Evolutionary conservation across 2,329 filamentous ascomycete species (phyloP).

Genomic region (Tympanopsis confertula): DNA sequence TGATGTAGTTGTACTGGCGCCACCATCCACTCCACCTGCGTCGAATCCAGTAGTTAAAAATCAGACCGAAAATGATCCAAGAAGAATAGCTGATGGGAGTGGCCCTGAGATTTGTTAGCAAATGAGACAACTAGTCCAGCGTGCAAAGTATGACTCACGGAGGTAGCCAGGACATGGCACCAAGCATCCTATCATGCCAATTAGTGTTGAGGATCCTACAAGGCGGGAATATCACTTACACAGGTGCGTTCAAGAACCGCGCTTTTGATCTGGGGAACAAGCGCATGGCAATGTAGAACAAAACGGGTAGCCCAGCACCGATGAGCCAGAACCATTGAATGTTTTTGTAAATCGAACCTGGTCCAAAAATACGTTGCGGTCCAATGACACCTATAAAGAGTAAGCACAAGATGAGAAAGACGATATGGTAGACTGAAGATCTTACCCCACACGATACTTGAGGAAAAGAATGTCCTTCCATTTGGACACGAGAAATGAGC

Average conservation of each 20-base stretch:
- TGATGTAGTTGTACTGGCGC: constrained; percentile 42
- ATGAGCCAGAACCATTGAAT: constrained; percentile 5
- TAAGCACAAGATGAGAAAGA: not conserved
- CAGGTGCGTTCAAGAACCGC: too few species aligned
- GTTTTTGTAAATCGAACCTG: constrained; percentile 3
- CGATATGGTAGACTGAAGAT: not conserved
- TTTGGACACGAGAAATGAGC: too few species aligned
- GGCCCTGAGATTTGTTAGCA: too few species aligned
- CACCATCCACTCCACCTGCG: constrained; percentile 37
- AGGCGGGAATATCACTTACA: too few species aligned
- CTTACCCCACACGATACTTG: too few species aligned
- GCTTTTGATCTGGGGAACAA: constrained; percentile 17
- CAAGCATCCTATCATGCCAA: too few species aligned
- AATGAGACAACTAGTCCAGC: too few species aligned
- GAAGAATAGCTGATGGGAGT: constrained; percentile 34
- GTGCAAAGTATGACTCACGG: too few species aligned
- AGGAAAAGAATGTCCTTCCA: too few species aligned
- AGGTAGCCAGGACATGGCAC: too few species aligned
- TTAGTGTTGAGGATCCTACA: too few species aligned
- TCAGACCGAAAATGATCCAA: constrained; percentile 36
- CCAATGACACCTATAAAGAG: constrained; percentile 1
- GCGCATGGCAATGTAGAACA: constrained; percentile 15
- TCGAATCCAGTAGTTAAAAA: constrained; percentile 37
- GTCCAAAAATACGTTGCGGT: not conserved
- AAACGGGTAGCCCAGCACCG: constrained; percentile 3